phyloP scores from a whole-genome alignment of 495 filamentous ascomycete species.

The Penicillium atrosanguineum region DNA sequence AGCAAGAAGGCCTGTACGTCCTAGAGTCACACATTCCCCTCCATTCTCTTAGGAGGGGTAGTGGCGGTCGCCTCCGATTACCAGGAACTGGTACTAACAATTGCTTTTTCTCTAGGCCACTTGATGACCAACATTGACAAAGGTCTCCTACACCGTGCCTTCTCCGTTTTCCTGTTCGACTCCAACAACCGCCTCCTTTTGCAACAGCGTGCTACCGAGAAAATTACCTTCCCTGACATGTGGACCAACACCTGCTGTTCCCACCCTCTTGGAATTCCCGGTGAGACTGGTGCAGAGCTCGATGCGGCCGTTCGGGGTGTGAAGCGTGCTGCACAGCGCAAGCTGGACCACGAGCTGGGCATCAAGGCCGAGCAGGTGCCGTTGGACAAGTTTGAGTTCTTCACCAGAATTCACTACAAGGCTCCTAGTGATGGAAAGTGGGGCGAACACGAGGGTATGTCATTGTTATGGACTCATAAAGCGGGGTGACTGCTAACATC shows the following conservation, averaged over 20 bases:
- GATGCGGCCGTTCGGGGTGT: slow-evolving; percentile 78
- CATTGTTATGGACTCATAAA: not conserved
- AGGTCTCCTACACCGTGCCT: slow-evolving; percentile 93
- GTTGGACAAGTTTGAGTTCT: slow-evolving; percentile 83
- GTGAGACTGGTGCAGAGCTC: slow-evolving; percentile 84
- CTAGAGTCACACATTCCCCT: not conserved
- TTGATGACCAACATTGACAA: slow-evolving; percentile 97
- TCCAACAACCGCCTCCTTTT: slow-evolving; percentile 82
- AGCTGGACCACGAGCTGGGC: slow-evolving; percentile 91
- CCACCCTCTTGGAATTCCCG: slow-evolving; percentile 87
- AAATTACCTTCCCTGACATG: slow-evolving; percentile 99
- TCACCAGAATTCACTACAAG: slow-evolving; percentile 97
- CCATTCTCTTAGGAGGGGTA: slow-evolving; percentile 10
- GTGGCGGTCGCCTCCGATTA: not conserved
- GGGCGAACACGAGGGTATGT: slow-evolving; percentile 94
- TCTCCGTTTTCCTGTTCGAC: slow-evolving; percentile 97
- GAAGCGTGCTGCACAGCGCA: slow-evolving; percentile 85
- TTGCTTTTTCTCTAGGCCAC: slow-evolving; percentile 61
- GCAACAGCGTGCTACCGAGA: slow-evolving; percentile 92
- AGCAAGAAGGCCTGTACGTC: slow-evolving; percentile 96
- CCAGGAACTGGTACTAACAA: slow-evolving; percentile 2
- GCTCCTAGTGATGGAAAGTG: slow-evolving; percentile 96
- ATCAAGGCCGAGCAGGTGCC: slow-evolving; percentile 91
- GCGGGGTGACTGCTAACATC: slow-evolving; percentile 6
- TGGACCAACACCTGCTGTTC: slow-evolving; percentile 99